Base-by-base conservation (phyloP, 148 eudicot species). In the Cornus florida region DNA sequence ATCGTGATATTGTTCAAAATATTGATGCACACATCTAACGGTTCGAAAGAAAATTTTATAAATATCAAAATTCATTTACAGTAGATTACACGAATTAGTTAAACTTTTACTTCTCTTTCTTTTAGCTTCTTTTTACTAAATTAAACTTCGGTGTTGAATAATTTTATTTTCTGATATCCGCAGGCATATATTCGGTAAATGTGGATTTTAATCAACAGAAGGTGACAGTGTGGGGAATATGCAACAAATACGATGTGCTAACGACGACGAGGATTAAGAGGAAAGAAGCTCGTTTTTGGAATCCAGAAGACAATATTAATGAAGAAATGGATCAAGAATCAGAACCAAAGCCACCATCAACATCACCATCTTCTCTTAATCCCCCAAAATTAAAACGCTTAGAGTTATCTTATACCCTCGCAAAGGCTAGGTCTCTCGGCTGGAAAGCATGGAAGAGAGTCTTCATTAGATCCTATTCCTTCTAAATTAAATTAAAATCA, bases 191-290 rank as follows among this genome's bases (percentile, higher is more conserved):
- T 84, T 95, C 99, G 0, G 89, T 96, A 20, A 90, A 87, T 62
- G 97, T 89, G 23, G 88, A 96, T 86, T 92, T 82, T 59, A 73
- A 79, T 28, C 90, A 90, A 73, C 99, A 96, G 66, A 96, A 96
- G 82, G 98, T 96, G 86, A 92, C 90, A 3, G 97, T 92, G 41
- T 93, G 98, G 97, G 99, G 99, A 75, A 96, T 96, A 41, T 96
- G 99, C 89, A 91, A 96, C 95, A 96, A 92, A 72, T 35, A 80
- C 72, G 99, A 91, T 59, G 95, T 96, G 71, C 86, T 96, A 41
- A 57, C 83, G 2, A 89, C 82, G 65, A 87, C 90, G 33, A 88
- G 80, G 88, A 89, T 77, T 69, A 96, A 96, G 89, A 89, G 99
- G 71, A 96, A 92, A 84, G 94, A 80, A 6, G 91, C 94, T 46